Evolutionary conservation across 768 basidiomycete genomes (phyloP), one percentile per base, ranked within the genome.

Genomic region (Rhodosporidiobolus odoratus): DNA sequence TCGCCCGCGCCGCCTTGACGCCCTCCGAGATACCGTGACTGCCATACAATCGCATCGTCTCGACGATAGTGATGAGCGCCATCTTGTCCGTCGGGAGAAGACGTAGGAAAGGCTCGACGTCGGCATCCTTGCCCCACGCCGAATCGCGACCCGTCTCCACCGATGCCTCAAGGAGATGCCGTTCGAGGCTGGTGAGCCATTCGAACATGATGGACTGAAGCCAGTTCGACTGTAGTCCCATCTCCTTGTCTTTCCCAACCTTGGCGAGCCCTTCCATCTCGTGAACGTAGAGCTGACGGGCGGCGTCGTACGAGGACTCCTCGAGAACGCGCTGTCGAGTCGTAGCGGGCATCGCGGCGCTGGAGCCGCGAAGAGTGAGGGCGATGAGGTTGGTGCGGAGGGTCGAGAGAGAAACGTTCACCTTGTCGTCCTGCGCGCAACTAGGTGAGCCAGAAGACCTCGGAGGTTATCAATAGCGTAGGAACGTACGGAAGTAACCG

Each of bases 31-130:
- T 83, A 19, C 90, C 90, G 10, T 90, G 89, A 1, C 85, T 82
- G 10, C 89, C 88, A 27, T 74, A 71, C 17, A 92, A 79, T 9
- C 90, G 85, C 88, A 97, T 89, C 50, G 92, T 79, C 78, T 96
- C 93, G 45, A 93, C 83, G 75, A 97, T 92, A 16, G 90, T 89
- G 76, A 98, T 86, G 25, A 95, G 82, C 0, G 92, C 92, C 12
- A 97, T 84, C 70, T 87, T 89, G 62, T 90, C 86, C 1, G 89
- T 83, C 25, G 86, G 84, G 34, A 97, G 83, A 3, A 94, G 85
- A 7, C 83, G 81, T 25, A 96, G 82, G 81, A 91, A 94, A 13
- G 90, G 89, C 6, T 83, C 82, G 32, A 93, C 78, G 34, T 77
- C 75, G 25, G 63, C 60, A 1, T 78, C 80, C 62, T 76, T 71